Evolutionary conservation across 306 rosid genomes (phyloP), one percentile per base, ranked within the genome.

Genomic region (Trichosanthes truncata): DNA sequence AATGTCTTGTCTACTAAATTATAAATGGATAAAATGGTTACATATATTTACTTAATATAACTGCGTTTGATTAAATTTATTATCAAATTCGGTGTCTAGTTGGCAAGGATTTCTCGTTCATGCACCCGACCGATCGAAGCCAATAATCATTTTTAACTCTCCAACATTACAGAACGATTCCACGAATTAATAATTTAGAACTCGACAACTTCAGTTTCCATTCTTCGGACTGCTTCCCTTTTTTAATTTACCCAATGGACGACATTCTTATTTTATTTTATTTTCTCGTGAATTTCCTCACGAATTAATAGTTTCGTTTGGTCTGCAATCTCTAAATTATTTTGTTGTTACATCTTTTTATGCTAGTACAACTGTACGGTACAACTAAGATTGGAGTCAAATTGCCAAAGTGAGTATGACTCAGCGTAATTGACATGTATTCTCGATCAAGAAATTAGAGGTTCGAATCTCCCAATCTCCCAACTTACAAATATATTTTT

Each of bases 101-200:
- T 63, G 71, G 21, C 71, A 35, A 40, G 11, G 75, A 14, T 68
- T 68, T 41, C 52, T 68, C 33, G 35, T 68, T 53, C 75, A 68
- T 68, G 75, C 52, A 69, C 26, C 72, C 35, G 52, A 43, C 53
- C 51, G 20, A 41, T 1, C 1, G 2, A 41, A 7, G 18, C 5
- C 33, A 69, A 41, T 68, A n/a, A 38, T 43, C 6, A 69, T 20
- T 40, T 41, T 62, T 36, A 35, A 66, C 48, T 38, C 25, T 69
- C 76, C 53, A 69, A 41, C 76, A 69, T 69, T 69, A 69, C 53
- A 68, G 53, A 41, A 4, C 76, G 53, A 69, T 69, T 69, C 76
- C 31, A 67, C 45, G n/a, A n/a, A n/a, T n/a, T n/a, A n/a, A n/a
- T n/a, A 65, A 45, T 6, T 25, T 14, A 65, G 0, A 17, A 65